These are phyloP conservation scores for Nicotiana tomentosiformis DNA, from an alignment of 257 asterid species.

Conservation along the genomic window DNA sequence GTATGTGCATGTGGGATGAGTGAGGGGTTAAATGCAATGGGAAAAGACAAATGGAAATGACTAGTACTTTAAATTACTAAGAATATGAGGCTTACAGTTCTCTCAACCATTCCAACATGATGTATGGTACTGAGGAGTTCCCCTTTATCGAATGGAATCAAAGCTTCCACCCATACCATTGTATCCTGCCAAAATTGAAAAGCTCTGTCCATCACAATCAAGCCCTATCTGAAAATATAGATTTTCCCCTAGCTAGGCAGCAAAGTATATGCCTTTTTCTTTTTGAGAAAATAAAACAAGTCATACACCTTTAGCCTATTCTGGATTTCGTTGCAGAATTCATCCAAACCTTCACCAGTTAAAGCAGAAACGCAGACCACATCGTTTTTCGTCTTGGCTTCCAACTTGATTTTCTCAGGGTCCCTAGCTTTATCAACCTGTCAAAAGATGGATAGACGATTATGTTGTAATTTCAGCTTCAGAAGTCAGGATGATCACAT, in stretches of 20 bases:
- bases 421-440: conserved; percentile 80
- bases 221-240: background rate
- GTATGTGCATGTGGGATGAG: background rate
- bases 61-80: background rate
- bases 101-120: conserved; percentile 90
- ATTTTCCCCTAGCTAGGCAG: background rate
- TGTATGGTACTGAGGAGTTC: conserved; percentile 87
- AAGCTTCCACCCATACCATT: conserved; percentile 98
- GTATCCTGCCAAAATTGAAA: conserved; percentile 45
- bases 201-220: conserved; percentile 5
- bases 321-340: conserved; percentile 81
- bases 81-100: conserved; percentile 42
- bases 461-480: background rate
- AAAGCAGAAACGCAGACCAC: conserved; percentile 84
- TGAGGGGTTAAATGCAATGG: background rate
- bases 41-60: background rate
- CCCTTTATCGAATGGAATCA: conserved; percentile 91
- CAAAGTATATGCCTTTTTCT: background rate
- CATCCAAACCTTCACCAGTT: conserved; percentile 91
- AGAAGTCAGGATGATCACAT: conserved; percentile 1
- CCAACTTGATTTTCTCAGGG: conserved; percentile 56
- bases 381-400: conserved; percentile 54
- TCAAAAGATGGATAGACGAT: conserved; percentile 16
- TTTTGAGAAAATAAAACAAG: conserved; percentile 5
- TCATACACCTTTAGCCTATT: conserved; percentile 66